Evolutionary conservation across 2,329 filamentous ascomycete species (phyloP), one percentile per base, ranked within the genome.

Genomic region (Cryphonectria parasitica): DNA sequence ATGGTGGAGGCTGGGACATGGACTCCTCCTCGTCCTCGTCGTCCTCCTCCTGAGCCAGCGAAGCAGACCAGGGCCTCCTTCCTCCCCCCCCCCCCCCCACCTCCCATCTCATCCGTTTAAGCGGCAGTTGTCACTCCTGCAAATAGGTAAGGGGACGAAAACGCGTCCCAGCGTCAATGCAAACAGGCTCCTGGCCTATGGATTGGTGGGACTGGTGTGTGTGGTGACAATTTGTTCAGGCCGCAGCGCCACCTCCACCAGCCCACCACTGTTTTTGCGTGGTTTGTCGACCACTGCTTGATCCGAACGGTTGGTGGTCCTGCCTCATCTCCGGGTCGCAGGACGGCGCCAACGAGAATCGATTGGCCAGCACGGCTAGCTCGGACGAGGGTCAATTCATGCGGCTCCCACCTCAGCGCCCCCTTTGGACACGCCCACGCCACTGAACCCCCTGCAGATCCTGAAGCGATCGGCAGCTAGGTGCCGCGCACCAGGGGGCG

Each of bases 401-500:
- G 63, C 63, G 63, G 63, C 63, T 64, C 63, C 63, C 28, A 45
- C 31, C 58, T 2, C 31, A 28, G 39, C 25, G 11, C 63, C 41
- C 43, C 63, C 63, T 52, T 52, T 11, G n/a, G 17, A 45, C 43
- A 64, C 41, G 61, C n/a, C 22, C 19, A 31, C 49, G 63, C 63
- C 43, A 64, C 63, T 52, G 43, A 52, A 64, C 28, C 63, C 63
- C 63, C 63, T 64, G 63, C 63, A 52, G 63, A 64, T 64, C 63
- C 63, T 34, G 63, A 28, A 39, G 39, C 43, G 63, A 64, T 49
- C 63, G 41, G 31, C 63, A 34, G 49, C n/a, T 49, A 28, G 43
- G 19, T 31, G 43, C 63, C 41, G 63, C 17, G 62, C 39, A 25
- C 22, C 45, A 49, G 45, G 45, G 45, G 45, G 22, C 8, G 36